Evolutionary conservation across 2,329 filamentous ascomycete genomes (phyloP), one percentile per base, ranked within the genome.

Genomic region (Pyrenophora tritici-repentis): DNA sequence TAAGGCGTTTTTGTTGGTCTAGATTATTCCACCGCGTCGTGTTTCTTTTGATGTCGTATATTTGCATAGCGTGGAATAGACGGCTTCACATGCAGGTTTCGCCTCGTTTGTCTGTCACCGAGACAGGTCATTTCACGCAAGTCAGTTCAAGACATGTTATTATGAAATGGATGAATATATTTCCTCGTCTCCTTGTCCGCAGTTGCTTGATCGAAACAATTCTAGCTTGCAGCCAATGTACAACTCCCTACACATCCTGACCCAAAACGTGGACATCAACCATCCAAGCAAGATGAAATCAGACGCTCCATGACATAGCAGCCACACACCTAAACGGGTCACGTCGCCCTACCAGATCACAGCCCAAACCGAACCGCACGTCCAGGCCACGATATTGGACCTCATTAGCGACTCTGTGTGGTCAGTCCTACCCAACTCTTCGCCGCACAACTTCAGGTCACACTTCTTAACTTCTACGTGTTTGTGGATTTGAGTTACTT

Each of bases 31-130:
- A 12, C 24, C 40, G 17, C 33, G 29, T 20, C 13, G 33, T 46
- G n/a, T 31, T 43, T 16, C 24, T 34, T 31, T 13, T 29, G 10
- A n/a, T 26, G 18, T 26, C 10, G 8, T 36, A 35, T 16, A 17
- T 43, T 33, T 52, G 45, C 52, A 53, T 55, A 42, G 42, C 45
- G 29, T 32, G 40, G 31, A 50, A 44, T 52, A 47, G 34, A 58
- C 29, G 41, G 20, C 38, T 47, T 39, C 32, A 36, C 35, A 46
- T 41, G 2, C 20, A 38, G 16, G 18, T 32, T 12, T 40, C 22
- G 16, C 13, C n/a, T 29, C 31, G 33, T 54, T 26, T 43, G 31
- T 20, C 35, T 16, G 36, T 43, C 24, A 7, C 42, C 24, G 17
- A 39, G 43, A 44, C 39, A 38, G 26, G n/a, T 16, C 26, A 24